Conservation (phyloP, 305 asterid genomes). For the Fraxinus floribunda region DNA sequence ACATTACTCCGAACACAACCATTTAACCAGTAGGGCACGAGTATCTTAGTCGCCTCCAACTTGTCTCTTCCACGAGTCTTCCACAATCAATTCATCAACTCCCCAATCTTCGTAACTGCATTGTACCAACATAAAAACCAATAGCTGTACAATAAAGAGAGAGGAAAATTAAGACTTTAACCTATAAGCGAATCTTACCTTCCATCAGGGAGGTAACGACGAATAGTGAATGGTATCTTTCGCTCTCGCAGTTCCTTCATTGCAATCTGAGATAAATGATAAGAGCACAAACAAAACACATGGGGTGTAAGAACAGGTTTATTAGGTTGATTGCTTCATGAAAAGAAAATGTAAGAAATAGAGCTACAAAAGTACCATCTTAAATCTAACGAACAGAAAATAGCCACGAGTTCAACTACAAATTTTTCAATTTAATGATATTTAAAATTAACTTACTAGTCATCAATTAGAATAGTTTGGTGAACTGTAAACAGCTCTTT, state of each 20-base stretch:
- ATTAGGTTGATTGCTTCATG: neutral
- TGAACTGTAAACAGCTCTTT: neutral
- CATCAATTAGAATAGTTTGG: neutral
- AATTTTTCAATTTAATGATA: neutral
- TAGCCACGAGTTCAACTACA: neutral
- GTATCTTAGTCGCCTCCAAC: constrained; percentile 12
- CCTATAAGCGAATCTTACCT: constrained; percentile 22
- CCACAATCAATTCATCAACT: constrained; percentile 26
- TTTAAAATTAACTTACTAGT: too few species aligned
- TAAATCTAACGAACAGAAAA: neutral
- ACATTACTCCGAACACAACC: neutral
- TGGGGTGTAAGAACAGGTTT: neutral
- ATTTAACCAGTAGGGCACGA: neutral
- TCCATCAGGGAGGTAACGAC: constrained; percentile 43
- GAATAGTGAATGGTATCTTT: constrained; percentile 39
- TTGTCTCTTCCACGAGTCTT: constrained; percentile 24
- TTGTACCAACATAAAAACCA: neutral
- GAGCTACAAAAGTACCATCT: neutral
- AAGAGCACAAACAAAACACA: neutral
- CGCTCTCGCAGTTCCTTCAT: constrained; percentile 40
- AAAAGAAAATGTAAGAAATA: too few species aligned
- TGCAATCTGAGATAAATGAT: constrained; percentile 31
- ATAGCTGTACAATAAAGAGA: neutral
- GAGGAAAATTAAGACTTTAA: neutral
- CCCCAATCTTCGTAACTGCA: constrained; percentile 29